Conservation (phyloP, 768 basidiomycete genomes). For the Termitomyces sp. region DNA sequence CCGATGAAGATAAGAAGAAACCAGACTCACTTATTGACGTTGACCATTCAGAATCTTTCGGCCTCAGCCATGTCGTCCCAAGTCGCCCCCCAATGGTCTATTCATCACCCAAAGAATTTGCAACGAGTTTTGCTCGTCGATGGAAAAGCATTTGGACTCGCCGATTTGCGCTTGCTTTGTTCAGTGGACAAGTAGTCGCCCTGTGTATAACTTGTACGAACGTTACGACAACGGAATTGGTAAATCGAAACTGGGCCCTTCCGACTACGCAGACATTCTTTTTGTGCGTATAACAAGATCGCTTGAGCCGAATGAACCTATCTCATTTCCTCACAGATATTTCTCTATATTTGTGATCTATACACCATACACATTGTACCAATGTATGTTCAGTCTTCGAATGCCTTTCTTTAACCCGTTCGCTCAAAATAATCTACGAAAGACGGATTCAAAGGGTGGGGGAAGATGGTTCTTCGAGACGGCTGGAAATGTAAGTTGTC, state of each 20-base stretch:
- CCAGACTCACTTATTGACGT: slow-evolving; percentile 8
- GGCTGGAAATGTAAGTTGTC: slow-evolving; percentile 79
- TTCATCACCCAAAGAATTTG: slow-evolving; percentile 54
- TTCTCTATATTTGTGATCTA: slow-evolving; percentile 72
- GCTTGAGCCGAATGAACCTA: not conserved
- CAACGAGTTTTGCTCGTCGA: slow-evolving; percentile 48
- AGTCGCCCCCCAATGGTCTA: slow-evolving; percentile 64
- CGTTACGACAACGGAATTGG: slow-evolving; percentile 79
- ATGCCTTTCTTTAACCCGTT: not conserved
- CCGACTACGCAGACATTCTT: slow-evolving; percentile 85
- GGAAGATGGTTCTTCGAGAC: slow-evolving; percentile 63
- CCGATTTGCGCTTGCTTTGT: slow-evolving; percentile 62
- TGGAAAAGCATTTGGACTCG: slow-evolving; percentile 79
- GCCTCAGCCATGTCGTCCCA: slow-evolving; percentile 5
- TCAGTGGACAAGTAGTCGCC: slow-evolving; percentile 82
- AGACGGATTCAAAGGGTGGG: slow-evolving; percentile 89
- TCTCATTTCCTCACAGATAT: slow-evolving; percentile 46
- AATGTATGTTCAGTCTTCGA: slow-evolving; percentile 48
- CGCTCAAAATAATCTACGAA: slow-evolving; percentile 2
- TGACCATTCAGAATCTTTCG: slow-evolving; percentile 6
- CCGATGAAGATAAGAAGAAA: slow-evolving; percentile 12
- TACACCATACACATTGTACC: slow-evolving; percentile 87
- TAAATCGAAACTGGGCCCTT: slow-evolving; percentile 62
- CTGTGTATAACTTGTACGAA: slow-evolving; percentile 89
- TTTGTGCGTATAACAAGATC: slow-evolving; percentile 46